Evolutionary conservation across 2,329 filamentous ascomycete species (phyloP).

Genomic region (Curvularia sp.): DNA sequence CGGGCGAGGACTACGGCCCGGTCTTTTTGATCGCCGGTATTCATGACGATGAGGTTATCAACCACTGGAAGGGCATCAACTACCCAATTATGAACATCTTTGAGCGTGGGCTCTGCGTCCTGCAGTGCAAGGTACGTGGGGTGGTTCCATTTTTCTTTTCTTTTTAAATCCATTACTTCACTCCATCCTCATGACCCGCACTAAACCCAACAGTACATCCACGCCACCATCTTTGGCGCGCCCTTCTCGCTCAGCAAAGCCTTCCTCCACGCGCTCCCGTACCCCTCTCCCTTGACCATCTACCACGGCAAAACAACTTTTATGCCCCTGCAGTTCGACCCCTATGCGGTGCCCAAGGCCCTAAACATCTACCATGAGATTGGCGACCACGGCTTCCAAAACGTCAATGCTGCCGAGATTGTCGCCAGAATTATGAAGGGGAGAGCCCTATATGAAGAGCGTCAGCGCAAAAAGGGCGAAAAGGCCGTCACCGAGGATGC

Average conservation of each 20-base stretch:
- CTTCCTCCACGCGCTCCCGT: slow-evolving; percentile 77
- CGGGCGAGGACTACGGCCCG: slow-evolving; percentile 77
- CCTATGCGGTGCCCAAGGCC: slow-evolving; percentile 77
- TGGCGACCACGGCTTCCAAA: slow-evolving; percentile 75
- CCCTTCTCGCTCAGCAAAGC: slow-evolving; percentile 83
- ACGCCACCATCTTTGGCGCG: slow-evolving; percentile 86
- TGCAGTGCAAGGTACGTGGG: slow-evolving; percentile 82
- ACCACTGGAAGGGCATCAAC: slow-evolving; percentile 95
- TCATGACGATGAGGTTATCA: slow-evolving; percentile 94
- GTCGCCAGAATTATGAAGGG: slow-evolving; percentile 89
- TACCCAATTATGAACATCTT: slow-evolving; percentile 99
- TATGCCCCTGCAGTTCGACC: slow-evolving; percentile 68
- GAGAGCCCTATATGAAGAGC: slow-evolving; percentile 85
- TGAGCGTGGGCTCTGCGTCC: slow-evolving; percentile 90
- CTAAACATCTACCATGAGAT: slow-evolving; percentile 87
- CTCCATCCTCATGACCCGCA: background rate
- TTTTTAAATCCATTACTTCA: background rate
- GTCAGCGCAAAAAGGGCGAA: slow-evolving; percentile 86
- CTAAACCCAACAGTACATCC: slow-evolving; percentile 71
- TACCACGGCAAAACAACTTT: slow-evolving; percentile 97
- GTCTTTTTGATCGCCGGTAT: slow-evolving; percentile 91
- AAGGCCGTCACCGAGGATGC: slow-evolving; percentile 78
- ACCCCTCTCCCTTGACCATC: slow-evolving; percentile 73
- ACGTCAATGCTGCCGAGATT: slow-evolving; percentile 92
- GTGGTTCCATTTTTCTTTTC: background rate